Conservation (phyloP, 768 basidiomycete genomes). For the Russula lepida region DNA sequence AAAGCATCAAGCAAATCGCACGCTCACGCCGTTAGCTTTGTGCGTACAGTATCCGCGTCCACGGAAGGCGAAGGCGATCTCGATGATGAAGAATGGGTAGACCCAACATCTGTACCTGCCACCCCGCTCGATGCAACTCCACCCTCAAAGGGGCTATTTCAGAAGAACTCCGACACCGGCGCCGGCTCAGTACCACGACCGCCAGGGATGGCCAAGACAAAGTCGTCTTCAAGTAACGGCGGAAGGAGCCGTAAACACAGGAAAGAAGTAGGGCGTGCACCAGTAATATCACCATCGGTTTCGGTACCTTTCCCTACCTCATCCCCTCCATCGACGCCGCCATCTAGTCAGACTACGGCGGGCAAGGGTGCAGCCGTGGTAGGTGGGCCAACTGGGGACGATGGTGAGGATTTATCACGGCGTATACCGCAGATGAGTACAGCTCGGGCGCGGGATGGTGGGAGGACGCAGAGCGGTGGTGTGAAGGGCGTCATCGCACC, state of each 20-base stretch:
- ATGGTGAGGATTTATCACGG: conserved; percentile 4
- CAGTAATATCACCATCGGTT: neutral
- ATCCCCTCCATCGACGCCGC: no score
- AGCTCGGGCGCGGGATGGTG: conserved; percentile 67
- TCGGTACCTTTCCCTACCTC: conserved; percentile 17
- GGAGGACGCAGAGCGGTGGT: conserved; percentile 80
- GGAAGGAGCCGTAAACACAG: conserved; percentile 34
- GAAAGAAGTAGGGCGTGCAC: conserved; percentile 30
- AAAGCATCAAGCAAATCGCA: conserved; percentile 23
- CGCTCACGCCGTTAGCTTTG: conserved; percentile 27
- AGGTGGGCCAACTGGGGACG: no score
- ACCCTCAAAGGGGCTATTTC: neutral
- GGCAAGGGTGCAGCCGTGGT: neutral
- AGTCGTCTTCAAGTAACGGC: conserved; percentile 21
- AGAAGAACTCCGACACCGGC: no score
- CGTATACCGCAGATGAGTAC: conserved; percentile 56
- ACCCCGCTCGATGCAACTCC: conserved; percentile 10
- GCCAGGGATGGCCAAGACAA: conserved; percentile 16
- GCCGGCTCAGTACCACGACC: neutral
- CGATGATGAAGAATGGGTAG: conserved; percentile 55
- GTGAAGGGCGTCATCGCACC: conserved; percentile 58
- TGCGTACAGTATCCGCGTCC: conserved; percentile 27
- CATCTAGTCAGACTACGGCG: neutral
- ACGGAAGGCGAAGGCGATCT: conserved; percentile 31
- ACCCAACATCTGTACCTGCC: conserved; percentile 44